A percentile compares a stretch with the other conserved stretches of the same genome.
Conservation (phyloP, 495 filamentous ascomycete genomes). For the Echria macrotheca region DNA sequence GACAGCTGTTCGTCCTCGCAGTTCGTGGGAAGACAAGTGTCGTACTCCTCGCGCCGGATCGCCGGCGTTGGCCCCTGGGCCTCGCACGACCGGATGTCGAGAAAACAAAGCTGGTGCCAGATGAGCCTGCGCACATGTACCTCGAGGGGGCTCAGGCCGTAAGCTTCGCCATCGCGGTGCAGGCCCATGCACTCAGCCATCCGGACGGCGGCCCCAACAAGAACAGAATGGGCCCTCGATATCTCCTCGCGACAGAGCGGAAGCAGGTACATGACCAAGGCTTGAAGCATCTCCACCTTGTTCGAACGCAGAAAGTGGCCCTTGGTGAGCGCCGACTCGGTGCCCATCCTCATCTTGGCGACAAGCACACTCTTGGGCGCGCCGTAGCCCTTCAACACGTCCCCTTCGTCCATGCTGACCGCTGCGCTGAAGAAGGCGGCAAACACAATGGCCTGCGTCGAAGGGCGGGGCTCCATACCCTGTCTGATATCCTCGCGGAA, state of each 20-base stretch:
- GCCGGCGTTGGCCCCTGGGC: constrained; percentile 63
- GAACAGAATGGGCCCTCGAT: constrained; percentile 63
- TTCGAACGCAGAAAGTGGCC: constrained; percentile 67
- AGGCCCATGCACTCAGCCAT: constrained; percentile 73
- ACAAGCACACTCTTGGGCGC: constrained; percentile 48
- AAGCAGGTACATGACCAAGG: constrained; percentile 69
- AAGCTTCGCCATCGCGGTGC: constrained; percentile 63
- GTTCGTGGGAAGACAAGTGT: constrained; percentile 62
- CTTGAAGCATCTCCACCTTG: constrained; percentile 65
- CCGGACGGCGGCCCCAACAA: constrained; percentile 62
- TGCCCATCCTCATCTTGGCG: constrained; percentile 54
- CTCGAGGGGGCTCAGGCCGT: constrained; percentile 60
- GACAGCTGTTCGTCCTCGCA: constrained; percentile 57
- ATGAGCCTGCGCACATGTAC: constrained; percentile 68
- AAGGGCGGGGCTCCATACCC: constrained; percentile 53
- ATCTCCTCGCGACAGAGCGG: constrained; percentile 64
- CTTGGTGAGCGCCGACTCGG: constrained; percentile 57
- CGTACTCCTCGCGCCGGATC: constrained; percentile 66
- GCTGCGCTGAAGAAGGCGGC: constrained; percentile 62
- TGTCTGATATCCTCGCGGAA: constrained; percentile 57
- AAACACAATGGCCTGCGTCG: constrained; percentile 61
- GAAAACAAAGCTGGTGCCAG: constrained; percentile 70
- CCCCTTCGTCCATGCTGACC: constrained; percentile 55
- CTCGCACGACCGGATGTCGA: constrained; percentile 73
- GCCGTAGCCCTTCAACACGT: constrained; percentile 43